Percentiles rank a stretch among this genome's conserved stretches.
Conservation (phyloP, 2,329 filamentous ascomycete species). For the Xylaria sp. region DNA sequence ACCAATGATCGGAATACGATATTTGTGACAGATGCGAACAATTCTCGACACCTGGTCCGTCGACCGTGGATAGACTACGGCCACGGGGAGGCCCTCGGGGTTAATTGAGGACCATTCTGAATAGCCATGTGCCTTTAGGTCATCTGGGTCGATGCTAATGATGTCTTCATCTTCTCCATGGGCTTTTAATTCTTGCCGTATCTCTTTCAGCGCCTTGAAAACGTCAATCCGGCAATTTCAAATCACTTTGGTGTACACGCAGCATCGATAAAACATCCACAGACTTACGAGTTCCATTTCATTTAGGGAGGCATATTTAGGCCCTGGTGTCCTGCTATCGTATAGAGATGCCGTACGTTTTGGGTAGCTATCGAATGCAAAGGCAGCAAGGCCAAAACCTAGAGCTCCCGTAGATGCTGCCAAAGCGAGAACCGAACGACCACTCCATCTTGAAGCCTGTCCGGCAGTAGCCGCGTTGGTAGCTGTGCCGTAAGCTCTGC, state of each 20-base stretch:
- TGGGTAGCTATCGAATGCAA: conserved; percentile 40
- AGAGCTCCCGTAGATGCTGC: conserved; percentile 46
- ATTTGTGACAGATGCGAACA: conserved; percentile 77
- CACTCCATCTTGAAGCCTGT: conserved; percentile 44
- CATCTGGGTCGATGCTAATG: conserved; percentile 71
- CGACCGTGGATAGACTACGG: conserved; percentile 70
- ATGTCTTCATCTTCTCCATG: conserved; percentile 59
- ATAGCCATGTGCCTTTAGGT: conserved; percentile 70
- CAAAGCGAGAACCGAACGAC: conserved; percentile 46
- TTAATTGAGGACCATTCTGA: conserved; percentile 74
- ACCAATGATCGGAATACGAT: conserved; percentile 84
- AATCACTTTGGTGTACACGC: neutral
- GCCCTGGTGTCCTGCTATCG: conserved; percentile 44
- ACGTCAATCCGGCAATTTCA: conserved; percentile 12
- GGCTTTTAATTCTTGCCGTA: conserved; percentile 56
- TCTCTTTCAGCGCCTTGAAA: conserved; percentile 64
- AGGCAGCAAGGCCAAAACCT: conserved; percentile 47
- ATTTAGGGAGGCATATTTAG: conserved; percentile 58
- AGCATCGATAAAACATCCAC: neutral
- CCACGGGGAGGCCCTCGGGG: conserved; percentile 68
- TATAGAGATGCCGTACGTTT: conserved; percentile 44
- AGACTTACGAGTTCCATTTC: conserved; percentile 61
- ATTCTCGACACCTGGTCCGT: conserved; percentile 70
- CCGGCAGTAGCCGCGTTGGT: conserved; percentile 6
- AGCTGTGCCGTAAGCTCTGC: neutral